Evolutionary conservation across 495 filamentous ascomycete species (phyloP).

Genomic region (Trypethelium eluteriae): DNA sequence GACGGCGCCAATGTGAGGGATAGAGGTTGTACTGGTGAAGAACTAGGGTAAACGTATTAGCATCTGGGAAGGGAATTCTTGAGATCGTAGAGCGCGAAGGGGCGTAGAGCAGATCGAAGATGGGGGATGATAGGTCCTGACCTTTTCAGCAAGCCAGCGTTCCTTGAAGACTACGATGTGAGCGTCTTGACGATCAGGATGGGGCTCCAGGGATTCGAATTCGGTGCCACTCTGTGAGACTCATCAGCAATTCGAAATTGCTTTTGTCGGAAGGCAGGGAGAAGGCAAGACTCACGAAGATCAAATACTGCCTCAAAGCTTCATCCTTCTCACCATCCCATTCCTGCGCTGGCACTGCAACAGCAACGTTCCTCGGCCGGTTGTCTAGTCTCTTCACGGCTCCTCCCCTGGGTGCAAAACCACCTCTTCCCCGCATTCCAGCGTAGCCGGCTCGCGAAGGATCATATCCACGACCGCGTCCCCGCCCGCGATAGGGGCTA

Average conservation of each 20-base stretch:
- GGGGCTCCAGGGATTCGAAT: slow-evolving; percentile 65
- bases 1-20: slow-evolving; percentile 68
- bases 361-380: slow-evolving; percentile 65
- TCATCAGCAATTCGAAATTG: not conserved
- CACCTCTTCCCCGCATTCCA: slow-evolving; percentile 52
- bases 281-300: slow-evolving; percentile 58
- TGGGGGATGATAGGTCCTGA: slow-evolving; percentile 15
- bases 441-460: slow-evolving; percentile 20
- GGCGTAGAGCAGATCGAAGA: not conserved
- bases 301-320: slow-evolving; percentile 71
- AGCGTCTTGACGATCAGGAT: slow-evolving; percentile 49
- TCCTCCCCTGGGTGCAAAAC: slow-evolving; percentile 38
- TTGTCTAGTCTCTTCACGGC: slow-evolving; percentile 80
- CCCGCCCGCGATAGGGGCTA: slow-evolving; percentile 32
- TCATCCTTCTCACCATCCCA: slow-evolving; percentile 61
- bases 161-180: slow-evolving; percentile 78
- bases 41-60: slow-evolving; percentile 36
- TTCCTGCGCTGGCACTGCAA: slow-evolving; percentile 50
- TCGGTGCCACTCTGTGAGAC: slow-evolving; percentile 65
- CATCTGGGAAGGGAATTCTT: not conserved
- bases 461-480: slow-evolving; percentile 34
- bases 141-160: slow-evolving; percentile 76
- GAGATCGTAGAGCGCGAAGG: slow-evolving; percentile 6
- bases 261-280: not conserved
- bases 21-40: slow-evolving; percentile 56